Conservation (phyloP, 1,284 basidiomycete genomes). For the Ceratobasidium papillatum region DNA sequence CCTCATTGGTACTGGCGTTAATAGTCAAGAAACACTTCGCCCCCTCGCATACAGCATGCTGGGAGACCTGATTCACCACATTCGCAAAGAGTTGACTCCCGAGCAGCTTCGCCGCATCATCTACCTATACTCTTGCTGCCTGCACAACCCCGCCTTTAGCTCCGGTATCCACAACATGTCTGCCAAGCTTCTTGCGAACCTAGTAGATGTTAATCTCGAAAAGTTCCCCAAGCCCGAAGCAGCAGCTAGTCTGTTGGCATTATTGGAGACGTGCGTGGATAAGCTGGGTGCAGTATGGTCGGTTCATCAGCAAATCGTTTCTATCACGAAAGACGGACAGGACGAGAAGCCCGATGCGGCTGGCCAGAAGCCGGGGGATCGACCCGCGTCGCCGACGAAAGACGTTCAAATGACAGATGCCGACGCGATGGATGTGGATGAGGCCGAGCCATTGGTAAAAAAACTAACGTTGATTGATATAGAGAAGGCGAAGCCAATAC, state of each 20-base stretch:
- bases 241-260: slow-evolving; percentile 70
- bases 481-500: slow-evolving; percentile 82
- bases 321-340: slow-evolving; percentile 57
- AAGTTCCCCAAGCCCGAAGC: slow-evolving; percentile 78
- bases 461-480: slow-evolving; percentile 55
- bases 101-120: slow-evolving; percentile 84
- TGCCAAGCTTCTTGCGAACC: slow-evolving; percentile 91
- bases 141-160: slow-evolving; percentile 89
- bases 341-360: slow-evolving; percentile 47
- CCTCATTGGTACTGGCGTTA: slow-evolving; percentile 84
- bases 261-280: slow-evolving; percentile 87
- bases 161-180: slow-evolving; percentile 90
- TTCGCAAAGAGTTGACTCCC: slow-evolving; percentile 83
- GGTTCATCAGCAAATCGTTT: slow-evolving; percentile 64
- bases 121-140: slow-evolving; percentile 85
- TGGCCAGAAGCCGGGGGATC: slow-evolving; percentile 3
- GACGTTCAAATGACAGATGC: slow-evolving; percentile 28
- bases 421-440: slow-evolving; percentile 31
- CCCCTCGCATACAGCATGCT: slow-evolving; percentile 88
- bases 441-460: not conserved
- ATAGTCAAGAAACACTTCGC: slow-evolving; percentile 85
- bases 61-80: slow-evolving; percentile 93
- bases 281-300: slow-evolving; percentile 82
- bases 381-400: slow-evolving; percentile 6
- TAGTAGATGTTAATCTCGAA: slow-evolving; percentile 82